phyloP scores from a whole-genome alignment of 164 flowering plant species.

The Liriodendron chinense region DNA sequence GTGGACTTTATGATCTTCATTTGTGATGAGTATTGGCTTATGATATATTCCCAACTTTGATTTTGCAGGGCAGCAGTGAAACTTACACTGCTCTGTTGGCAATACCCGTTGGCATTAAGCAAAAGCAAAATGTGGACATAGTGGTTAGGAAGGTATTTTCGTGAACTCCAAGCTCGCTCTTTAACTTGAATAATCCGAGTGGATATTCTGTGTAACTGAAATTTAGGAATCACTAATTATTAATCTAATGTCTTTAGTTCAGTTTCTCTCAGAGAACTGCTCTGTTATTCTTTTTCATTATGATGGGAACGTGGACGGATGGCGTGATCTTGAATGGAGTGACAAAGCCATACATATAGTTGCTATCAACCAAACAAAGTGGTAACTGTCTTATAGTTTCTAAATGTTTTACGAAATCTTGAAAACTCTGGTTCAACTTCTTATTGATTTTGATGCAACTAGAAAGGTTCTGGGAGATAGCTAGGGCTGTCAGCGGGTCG shows the following conservation, averaged over 20 bases:
- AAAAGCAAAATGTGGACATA: conserved; percentile 27
- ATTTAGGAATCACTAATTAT: conserved; percentile 11
- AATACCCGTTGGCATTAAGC: conserved; percentile 32
- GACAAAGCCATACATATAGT: conserved; percentile 22
- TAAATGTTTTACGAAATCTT: background rate
- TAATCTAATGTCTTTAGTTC: conserved; percentile 18
- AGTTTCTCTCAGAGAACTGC: conserved; percentile 31
- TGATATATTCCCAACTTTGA: background rate
- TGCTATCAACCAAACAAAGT: conserved; percentile 36
- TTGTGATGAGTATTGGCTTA: background rate
- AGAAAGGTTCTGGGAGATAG: too few species aligned
- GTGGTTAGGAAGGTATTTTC: conserved; percentile 28
- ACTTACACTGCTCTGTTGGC: conserved; percentile 25
- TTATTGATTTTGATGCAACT: too few species aligned
- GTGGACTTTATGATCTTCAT: background rate
- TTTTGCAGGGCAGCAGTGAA: conserved; percentile 11
- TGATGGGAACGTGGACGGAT: conserved; percentile 33
- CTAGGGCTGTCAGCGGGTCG: too few species aligned
- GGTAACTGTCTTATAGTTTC: conserved; percentile 16
- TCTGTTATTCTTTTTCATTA: conserved; percentile 31
- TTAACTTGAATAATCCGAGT: background rate
- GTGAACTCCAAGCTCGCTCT: background rate
- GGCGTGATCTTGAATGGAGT: conserved; percentile 35
- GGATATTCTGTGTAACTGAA: background rate
- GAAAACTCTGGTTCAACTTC: too few species aligned